A percentile compares a stretch with the other conserved stretches of the same genome.
phyloP scores from a whole-genome alignment of 2,329 filamentous ascomycete genomes.

The Thielaviopsis ethacetica region DNA sequence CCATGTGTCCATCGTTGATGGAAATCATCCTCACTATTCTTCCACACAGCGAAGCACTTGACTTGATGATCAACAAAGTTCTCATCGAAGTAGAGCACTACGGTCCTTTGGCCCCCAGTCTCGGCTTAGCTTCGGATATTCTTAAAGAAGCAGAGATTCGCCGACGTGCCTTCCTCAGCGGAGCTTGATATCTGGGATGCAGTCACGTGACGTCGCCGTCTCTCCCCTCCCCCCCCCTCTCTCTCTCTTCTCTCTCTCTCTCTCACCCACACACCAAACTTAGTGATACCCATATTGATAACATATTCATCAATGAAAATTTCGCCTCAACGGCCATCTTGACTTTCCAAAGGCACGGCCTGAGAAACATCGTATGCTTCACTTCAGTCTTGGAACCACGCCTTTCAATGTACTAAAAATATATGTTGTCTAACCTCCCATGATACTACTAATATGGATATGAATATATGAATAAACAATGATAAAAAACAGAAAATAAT shows the following conservation, averaged over 20 bases:
- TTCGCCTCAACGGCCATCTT: too few relatives aligned
- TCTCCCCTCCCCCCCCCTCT: too few relatives aligned
- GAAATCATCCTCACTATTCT: slow-evolving; percentile 44
- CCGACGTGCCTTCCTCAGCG: slow-evolving; percentile 44
- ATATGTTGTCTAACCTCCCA: neutral
- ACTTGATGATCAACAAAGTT: slow-evolving; percentile 63
- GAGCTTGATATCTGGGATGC: neutral
- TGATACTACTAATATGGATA: neutral
- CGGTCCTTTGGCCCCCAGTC: slow-evolving; percentile 57
- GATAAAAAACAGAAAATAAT: neutral
- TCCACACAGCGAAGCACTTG: slow-evolving; percentile 43
- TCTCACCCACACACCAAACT: too few relatives aligned
- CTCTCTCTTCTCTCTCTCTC: neutral
- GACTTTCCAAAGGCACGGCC: too few relatives aligned
- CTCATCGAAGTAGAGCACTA: slow-evolving; percentile 61
- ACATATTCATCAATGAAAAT: too few relatives aligned
- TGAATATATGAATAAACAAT: neutral
- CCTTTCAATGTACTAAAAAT: too few relatives aligned
- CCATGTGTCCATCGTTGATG: slow-evolving; percentile 58
- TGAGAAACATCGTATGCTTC: too few relatives aligned
- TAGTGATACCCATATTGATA: neutral
- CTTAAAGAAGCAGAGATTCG: slow-evolving; percentile 63
- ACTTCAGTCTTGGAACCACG: too few relatives aligned
- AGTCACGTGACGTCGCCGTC: too few relatives aligned
- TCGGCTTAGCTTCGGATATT: slow-evolving; percentile 62